Base-by-base conservation (phyloP, 139 green algal species). In the Chlamydomonas sphaeroides region DNA sequence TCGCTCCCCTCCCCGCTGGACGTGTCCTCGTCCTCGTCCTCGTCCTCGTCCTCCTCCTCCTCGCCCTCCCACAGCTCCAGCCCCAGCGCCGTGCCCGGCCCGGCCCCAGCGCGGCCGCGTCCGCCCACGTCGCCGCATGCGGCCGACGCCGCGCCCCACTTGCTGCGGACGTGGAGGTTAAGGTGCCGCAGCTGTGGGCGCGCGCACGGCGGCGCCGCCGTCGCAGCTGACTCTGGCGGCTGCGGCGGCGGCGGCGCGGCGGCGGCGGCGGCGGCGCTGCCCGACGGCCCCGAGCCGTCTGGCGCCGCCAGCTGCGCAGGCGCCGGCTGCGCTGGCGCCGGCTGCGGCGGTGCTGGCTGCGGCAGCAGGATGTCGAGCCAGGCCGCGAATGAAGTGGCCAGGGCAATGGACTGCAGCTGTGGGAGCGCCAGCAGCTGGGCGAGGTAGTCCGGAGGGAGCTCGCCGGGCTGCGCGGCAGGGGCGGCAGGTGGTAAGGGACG, bases 341-440 rank as follows among this genome's bases (percentile, higher is more conserved):
- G 63, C 33, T 28, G 11, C 33, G 36, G n/a, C 8, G 68, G 1
- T 2, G 30, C 39, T 39, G 30, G n/a, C 33, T n/a, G 6, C n/a
- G 74, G 74, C 30, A 80, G 41, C 1, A 80, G n/a, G 25, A 62
- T 59, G 32, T 80, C 30, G 8, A 80, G 59, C 74, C 74, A 80
- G 0, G 33, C 1, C 2, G 39, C 59, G 41, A 7, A 35, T 30
- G 18, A 48, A 30, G 74, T 49, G 5, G 56, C 21, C 39, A 80
- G 61, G 11, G 21, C 6, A n/a, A 80, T 25, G 3, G 5, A 25
- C 20, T 4, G 26, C 11, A 80, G 74, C 11, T 17, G 32, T 28
- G 74, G 38, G 39, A 65, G 74, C n/a, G 8, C 59, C 23, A 80
- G 65, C 28, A 80, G 74, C 41, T 70, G 74, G 2, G 39, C 39